These are phyloP conservation scores for Alisma plantagoaquatica DNA, from an alignment of 106 monocot species.

Conservation along the genomic window DNA sequence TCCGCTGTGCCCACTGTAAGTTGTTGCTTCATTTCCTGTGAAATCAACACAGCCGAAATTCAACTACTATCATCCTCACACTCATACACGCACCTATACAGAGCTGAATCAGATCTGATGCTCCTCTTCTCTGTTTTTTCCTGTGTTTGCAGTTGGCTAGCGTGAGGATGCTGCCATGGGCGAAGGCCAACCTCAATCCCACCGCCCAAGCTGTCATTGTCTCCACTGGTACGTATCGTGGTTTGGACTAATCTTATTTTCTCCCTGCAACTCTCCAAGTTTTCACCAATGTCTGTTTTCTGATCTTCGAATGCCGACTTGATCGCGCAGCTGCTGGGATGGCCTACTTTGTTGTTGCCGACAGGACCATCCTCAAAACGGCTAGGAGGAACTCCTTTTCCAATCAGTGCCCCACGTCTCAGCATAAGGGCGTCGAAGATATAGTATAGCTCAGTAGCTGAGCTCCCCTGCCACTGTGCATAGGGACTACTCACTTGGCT, in stretches of 20 bases:
- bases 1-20: constrained; percentile 70
- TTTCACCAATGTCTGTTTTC: neutral
- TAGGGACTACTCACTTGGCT: too few species aligned
- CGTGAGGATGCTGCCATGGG: constrained; percentile 87
- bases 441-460: too few species aligned
- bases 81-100: too few species aligned
- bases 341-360: constrained; percentile 81
- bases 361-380: constrained; percentile 64
- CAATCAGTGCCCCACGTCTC: too few species aligned
- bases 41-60: neutral
- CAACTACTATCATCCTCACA: neutral
- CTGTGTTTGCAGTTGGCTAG: constrained; percentile 50
- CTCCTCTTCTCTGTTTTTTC: neutral
- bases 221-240: constrained; percentile 37
- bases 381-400: constrained; percentile 79
- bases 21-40: neutral
- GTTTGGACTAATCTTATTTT: neutral
- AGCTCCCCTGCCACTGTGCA: too few species aligned
- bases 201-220: constrained; percentile 80
- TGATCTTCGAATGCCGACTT: neutral
- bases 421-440: too few species aligned
- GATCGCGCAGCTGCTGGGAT: constrained; percentile 45
- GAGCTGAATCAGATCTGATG: neutral
- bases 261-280: neutral
- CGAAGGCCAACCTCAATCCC: constrained; percentile 57